Percentiles rank a stretch among this genome's conserved stretches.
These are phyloP conservation scores for Mucor circinelloides DNA, from an alignment of 371 early-diverging fungal species.

Conservation along the genomic window DNA sequence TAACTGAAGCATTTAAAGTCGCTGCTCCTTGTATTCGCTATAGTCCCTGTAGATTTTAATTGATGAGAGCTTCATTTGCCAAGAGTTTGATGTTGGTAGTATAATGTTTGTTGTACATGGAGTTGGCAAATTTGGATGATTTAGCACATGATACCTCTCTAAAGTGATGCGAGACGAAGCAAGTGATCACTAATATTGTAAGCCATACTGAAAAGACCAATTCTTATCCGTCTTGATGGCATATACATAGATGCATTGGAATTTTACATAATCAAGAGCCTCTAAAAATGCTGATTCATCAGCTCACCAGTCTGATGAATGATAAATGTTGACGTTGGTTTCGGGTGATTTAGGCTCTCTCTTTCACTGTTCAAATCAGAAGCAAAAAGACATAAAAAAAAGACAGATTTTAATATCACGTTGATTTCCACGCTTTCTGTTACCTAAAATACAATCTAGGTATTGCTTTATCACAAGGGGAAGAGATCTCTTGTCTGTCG, in stretches of 20 bases:
- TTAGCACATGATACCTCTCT: not conserved
- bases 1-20: too few relatives aligned
- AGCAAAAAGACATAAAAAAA: not conserved
- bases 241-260: too few relatives aligned
- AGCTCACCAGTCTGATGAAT: not conserved
- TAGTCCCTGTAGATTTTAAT: too few relatives aligned
- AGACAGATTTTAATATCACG: not conserved
- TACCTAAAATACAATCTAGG: not conserved
- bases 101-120: not conserved
- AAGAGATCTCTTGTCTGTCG: too few relatives aligned
- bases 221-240: too few relatives aligned
- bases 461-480: too few relatives aligned
- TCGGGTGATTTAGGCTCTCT: not conserved
- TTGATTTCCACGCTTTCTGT: not conserved
- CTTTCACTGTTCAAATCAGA: not conserved
- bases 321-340: not conserved
- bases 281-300: not conserved
- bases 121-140: not conserved
- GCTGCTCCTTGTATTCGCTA: too few relatives aligned
- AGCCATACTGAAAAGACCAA: too few relatives aligned
- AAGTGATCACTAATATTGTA: not conserved
- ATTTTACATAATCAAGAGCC: too few relatives aligned
- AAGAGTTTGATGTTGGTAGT: too few relatives aligned
- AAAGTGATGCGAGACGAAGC: not conserved
- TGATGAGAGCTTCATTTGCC: not conserved